Base-by-base conservation (phyloP, 2,329 filamentous ascomycete genomes). In the Dryadomyces quercivorus region DNA sequence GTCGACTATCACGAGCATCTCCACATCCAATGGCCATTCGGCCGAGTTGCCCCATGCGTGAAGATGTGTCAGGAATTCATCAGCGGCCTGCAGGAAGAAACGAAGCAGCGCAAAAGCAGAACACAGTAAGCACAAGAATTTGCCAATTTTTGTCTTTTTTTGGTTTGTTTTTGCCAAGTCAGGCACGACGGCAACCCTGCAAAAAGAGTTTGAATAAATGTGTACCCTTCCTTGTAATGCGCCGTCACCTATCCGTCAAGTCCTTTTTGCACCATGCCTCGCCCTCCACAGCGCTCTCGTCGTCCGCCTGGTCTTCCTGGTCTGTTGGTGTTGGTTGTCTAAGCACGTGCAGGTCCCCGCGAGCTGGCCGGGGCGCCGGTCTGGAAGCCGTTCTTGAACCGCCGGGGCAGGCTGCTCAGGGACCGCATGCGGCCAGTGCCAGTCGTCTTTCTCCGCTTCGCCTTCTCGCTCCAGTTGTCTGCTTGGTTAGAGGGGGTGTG, bases 381-480 rank as follows among this genome's bases (percentile, higher is more conserved):
- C 80, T 88, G 92, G 88, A 98, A 98, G 67, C 90, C 91, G 79
- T 98, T 98, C 81, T 86, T 89, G 85, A 95, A 95, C 77, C 84
- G 84, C 74, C 93, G 86, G 71, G 90, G 80, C 72, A 98, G 85
- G 69, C 81, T 82, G 82, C 94, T 95, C 73, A 98, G 82, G 79
- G 91, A 88, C 72, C 89, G 84, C 85, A 91, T 93, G 75, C 93
- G 88, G 75, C 93, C 93, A 70, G 89, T 92, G 69, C 93, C 93
- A 72, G 88, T 92, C 71, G 92, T 96, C 91, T 96, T 97, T 86
- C 93, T 94, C 76, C 93, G 83, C 89, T 97, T 97, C 69, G 91
- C 92, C 88, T 98, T 98, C 84, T 97, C 92, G 75, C 88, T 84
- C 93, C 93, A 98, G 88, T 98, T 96, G 86, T 85, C 92, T 97